A percentile compares a stretch with the other conserved stretches of the same genome.
Conservation (phyloP, 2,329 filamentous ascomycete species). For the Cytospora mali region DNA sequence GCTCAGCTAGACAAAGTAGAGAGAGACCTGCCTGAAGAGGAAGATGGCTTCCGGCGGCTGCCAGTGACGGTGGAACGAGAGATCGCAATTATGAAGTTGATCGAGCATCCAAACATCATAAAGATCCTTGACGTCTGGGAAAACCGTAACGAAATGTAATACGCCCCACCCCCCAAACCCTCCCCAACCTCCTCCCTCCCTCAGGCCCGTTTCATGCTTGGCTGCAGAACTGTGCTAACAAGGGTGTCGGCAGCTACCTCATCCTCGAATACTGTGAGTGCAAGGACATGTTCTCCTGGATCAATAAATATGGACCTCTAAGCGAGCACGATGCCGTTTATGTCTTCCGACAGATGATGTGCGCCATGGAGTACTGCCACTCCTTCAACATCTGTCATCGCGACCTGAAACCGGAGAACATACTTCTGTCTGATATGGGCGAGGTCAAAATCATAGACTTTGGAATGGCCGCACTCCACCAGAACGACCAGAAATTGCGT, state of each 20-base stretch:
- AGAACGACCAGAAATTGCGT: constrained; percentile 75
- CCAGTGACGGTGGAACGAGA: constrained; percentile 91
- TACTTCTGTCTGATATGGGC: constrained; percentile 74
- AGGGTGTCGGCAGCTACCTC: constrained; percentile 68
- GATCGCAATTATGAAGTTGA: constrained; percentile 94
- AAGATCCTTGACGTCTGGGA: constrained; percentile 97
- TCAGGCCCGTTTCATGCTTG: not conserved
- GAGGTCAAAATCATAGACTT: constrained; percentile 96
- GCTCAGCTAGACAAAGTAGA: constrained; percentile 79
- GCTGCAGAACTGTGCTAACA: constrained; percentile 25
- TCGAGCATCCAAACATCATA: constrained; percentile 93
- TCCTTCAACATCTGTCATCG: constrained; percentile 94
- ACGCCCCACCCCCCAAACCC: no score
- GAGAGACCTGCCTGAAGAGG: constrained; percentile 55
- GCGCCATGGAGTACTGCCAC: constrained; percentile 89
- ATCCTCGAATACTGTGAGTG: constrained; percentile 88
- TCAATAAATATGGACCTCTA: constrained; percentile 73
- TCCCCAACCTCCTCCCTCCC: no score
- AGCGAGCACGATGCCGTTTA: constrained; percentile 78
- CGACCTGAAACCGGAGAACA: constrained; percentile 96
- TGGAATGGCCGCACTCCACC: constrained; percentile 91
- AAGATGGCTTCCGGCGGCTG: constrained; percentile 68
- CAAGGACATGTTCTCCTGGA: constrained; percentile 83
- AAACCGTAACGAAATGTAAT: constrained; percentile 90
- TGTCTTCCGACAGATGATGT: constrained; percentile 92